A percentile compares a stretch with the other conserved stretches of the same genome.
These are phyloP conservation scores for Dicorynia guianensis DNA, from an alignment of 306 rosid genomes.

Conservation along the genomic window DNA sequence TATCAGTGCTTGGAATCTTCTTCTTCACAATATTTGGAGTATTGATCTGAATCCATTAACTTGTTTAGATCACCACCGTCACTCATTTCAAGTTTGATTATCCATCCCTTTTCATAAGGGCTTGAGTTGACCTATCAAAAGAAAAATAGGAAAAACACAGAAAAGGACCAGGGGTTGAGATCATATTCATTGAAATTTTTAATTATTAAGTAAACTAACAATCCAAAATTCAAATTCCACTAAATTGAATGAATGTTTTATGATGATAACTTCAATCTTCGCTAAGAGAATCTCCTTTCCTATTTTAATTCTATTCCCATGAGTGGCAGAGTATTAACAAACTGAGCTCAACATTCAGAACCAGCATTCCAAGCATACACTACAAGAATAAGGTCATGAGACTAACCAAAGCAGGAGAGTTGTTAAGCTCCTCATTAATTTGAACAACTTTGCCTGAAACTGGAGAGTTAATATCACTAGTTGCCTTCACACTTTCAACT, in stretches of 20 bases:
- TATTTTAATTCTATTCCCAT: too few relatives aligned
- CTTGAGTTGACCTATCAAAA: constrained; percentile 72
- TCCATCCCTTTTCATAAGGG: constrained; percentile 89
- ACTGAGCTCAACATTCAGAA: background rate
- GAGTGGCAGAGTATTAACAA: too few relatives aligned
- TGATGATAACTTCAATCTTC: too few relatives aligned
- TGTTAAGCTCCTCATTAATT: constrained; percentile 74
- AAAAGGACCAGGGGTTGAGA: constrained; percentile 1
- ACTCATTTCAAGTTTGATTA: constrained; percentile 76
- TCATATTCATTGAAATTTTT: constrained; percentile 1
- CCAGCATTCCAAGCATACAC: background rate
- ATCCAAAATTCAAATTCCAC: background rate
- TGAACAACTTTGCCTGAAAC: constrained; percentile 78
- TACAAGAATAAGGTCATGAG: constrained; percentile 11
- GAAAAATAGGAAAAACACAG: constrained; percentile 6
- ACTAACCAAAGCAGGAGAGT: constrained; percentile 91
- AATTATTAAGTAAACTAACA: constrained; percentile 8
- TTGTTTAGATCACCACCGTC: constrained; percentile 64
- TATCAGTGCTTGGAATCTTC: constrained; percentile 81
- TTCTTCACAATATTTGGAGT: constrained; percentile 95
- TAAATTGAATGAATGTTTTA: too few relatives aligned
- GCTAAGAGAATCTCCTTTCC: too few relatives aligned
- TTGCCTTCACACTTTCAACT: constrained; percentile 96
- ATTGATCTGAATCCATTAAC: constrained; percentile 84
- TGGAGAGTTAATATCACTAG: constrained; percentile 92